These are phyloP conservation scores for Heliosperma pusillum DNA, from an alignment of 148 eudicot species.

Conservation along the genomic window DNA sequence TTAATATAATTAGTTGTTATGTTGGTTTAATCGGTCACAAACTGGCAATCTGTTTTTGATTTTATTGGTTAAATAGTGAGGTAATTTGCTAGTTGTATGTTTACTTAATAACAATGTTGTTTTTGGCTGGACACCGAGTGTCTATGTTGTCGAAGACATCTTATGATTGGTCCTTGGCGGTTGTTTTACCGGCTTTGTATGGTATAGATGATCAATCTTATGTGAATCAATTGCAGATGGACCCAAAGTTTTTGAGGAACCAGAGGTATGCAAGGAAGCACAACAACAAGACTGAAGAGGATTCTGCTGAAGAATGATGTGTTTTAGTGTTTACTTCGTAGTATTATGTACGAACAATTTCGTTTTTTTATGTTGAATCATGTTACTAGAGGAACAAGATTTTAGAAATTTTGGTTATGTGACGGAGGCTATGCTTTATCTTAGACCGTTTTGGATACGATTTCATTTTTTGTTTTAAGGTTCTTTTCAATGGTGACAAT, in stretches of 20 bases:
- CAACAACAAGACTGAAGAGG: conserved; percentile 58
- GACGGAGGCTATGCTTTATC: background rate
- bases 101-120: too few relatives aligned
- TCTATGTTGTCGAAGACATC: too few relatives aligned
- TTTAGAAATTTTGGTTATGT: background rate
- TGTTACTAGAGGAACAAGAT: background rate
- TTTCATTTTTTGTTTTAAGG: background rate
- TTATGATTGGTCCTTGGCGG: too few relatives aligned
- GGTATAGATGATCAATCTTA: background rate
- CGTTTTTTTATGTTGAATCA: conserved; percentile 14
- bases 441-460: too few relatives aligned
- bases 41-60: too few relatives aligned
- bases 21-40: too few relatives aligned
- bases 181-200: too few relatives aligned
- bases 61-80: too few relatives aligned
- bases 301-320: conserved; percentile 34
- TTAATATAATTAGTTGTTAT: too few relatives aligned
- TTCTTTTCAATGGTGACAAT: background rate
- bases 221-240: conserved; percentile 45
- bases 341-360: conserved; percentile 13
- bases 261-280: conserved; percentile 98
- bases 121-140: too few relatives aligned
- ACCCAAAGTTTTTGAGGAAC: conserved; percentile 89
- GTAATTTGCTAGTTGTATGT: too few relatives aligned
- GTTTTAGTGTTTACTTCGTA: background rate